These are phyloP conservation scores for Apiospora phragmitis DNA, from an alignment of 2,329 filamentous ascomycete genomes.

Conservation along the genomic window DNA sequence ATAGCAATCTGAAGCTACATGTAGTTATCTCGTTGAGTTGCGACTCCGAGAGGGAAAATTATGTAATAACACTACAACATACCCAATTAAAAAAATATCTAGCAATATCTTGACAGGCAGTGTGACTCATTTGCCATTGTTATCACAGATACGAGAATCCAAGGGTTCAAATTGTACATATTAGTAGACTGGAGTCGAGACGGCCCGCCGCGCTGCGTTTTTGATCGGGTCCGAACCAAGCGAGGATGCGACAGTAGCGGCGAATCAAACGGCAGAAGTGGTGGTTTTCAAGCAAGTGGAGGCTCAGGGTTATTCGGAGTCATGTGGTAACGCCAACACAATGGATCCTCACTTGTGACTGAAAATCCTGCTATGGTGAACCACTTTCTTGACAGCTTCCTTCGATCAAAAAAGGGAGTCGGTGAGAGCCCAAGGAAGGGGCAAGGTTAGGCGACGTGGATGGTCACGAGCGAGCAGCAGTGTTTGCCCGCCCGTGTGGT, in stretches of 20 bases:
- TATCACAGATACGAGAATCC: not conserved
- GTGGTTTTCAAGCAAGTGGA: not conserved
- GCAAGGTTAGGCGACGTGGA: constrained; percentile 5
- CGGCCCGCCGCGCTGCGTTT: not conserved
- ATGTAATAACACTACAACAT: constrained; percentile 12
- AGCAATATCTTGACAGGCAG: not conserved
- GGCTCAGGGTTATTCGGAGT: constrained; percentile 3
- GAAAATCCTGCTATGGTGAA: not conserved
- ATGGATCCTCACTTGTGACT: not conserved
- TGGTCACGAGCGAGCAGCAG: not conserved
- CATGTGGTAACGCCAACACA: constrained; percentile 2
- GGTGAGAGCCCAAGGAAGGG: not conserved
- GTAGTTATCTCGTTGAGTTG: constrained; percentile 15
- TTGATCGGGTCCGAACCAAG: not conserved
- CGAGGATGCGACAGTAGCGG: not conserved
- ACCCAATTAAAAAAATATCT: not conserved
- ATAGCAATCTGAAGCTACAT: constrained; percentile 3
- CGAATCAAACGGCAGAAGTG: not conserved
- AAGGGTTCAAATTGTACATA: not conserved
- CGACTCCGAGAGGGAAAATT: constrained; percentile 16
- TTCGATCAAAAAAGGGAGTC: not conserved
- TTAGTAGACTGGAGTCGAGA: not conserved
- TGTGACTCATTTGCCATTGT: constrained; percentile 11
- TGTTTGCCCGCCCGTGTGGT: not conserved
- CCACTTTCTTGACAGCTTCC: not conserved